Conservation (phyloP, 2,329 filamentous ascomycete species). For the Epicoccum nigrum region DNA sequence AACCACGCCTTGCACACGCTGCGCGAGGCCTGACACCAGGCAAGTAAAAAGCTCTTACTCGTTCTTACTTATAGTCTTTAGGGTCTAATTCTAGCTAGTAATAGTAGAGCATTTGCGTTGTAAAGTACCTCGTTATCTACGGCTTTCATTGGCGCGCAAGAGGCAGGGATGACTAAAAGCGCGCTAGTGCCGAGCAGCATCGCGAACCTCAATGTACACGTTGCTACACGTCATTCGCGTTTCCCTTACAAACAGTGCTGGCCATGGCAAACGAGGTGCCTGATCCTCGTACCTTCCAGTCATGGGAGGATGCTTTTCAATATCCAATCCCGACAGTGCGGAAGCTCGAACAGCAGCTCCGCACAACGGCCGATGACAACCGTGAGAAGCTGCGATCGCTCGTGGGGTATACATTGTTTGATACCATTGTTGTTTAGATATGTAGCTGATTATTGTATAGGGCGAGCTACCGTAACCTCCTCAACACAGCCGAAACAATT, state of each 20-base stretch:
- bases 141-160: too few relatives aligned
- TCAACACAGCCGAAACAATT: conserved; percentile 93
- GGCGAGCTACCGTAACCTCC: conserved; percentile 80
- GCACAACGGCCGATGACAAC: conserved; percentile 66
- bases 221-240: conserved; percentile 2
- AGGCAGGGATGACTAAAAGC: conserved; percentile 11
- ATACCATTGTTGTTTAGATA: background rate
- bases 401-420: conserved; percentile 60
- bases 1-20: too few relatives aligned
- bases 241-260: background rate
- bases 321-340: conserved; percentile 68
- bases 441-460: conserved; percentile 45
- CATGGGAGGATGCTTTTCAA: conserved; percentile 72
- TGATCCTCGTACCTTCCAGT: conserved; percentile 61
- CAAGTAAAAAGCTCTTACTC: too few relatives aligned
- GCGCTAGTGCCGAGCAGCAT: conserved; percentile 9
- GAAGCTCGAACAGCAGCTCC: conserved; percentile 68
- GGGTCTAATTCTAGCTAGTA: too few relatives aligned
- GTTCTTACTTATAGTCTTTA: too few relatives aligned
- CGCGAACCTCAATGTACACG: conserved; percentile 15
- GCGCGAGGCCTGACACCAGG: too few relatives aligned
- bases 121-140: too few relatives aligned
- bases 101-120: too few relatives aligned
- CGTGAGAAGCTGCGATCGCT: conserved; percentile 69
- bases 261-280: conserved; percentile 62